Base-by-base conservation (phyloP, 2,329 filamentous ascomycete genomes). In the Lachnellula cervina region DNA sequence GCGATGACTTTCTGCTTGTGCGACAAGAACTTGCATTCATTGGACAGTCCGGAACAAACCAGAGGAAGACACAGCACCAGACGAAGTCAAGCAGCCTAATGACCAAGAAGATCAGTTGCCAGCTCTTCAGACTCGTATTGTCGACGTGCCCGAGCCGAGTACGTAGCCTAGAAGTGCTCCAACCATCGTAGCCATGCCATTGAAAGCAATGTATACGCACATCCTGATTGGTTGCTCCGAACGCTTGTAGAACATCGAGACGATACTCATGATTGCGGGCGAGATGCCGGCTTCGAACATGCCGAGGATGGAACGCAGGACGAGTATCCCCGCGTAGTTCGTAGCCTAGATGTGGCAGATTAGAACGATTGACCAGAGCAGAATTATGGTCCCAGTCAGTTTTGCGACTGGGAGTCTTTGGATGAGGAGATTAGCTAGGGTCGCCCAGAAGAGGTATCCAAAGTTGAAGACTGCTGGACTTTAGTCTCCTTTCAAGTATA, bases 61-160 rank as follows among this genome's bases (percentile, higher is more conserved):
- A 76, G 1, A 68, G 74, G 0, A 78, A 75, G 0, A 67, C 63
- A 17, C 81, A 64, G 21, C 79, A 79, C 25, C 80, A 65, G 11
- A 63, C 61, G 73, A 81, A 80, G 8, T 79, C 82, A 34, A 75
- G 65, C 4, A 72, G 73, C 7, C 82, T 81, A 62, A 84, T 51
- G 71, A 69, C 57, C 25, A 88, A 72, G 66, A 87, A 88, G 55
- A 88, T 84, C 60, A 86, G 86, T 71, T 87, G 84, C 85, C 85
- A 90, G 4, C 78, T 73, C 34, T 73, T 76, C 37, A 87, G 69
- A 0, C 71, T 67, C 0, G 80, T 79, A 1, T 74, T 72, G 0
- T 66, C 70, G 48, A 87, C 80, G 67, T 86, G 83, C 0, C 82
- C 82, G 62, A 87, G 84, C 3, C 82, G 62, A 87, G 84, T 3